Conservation (phyloP, 495 filamentous ascomycete species). For the Aspergillus bertholletiae region DNA sequence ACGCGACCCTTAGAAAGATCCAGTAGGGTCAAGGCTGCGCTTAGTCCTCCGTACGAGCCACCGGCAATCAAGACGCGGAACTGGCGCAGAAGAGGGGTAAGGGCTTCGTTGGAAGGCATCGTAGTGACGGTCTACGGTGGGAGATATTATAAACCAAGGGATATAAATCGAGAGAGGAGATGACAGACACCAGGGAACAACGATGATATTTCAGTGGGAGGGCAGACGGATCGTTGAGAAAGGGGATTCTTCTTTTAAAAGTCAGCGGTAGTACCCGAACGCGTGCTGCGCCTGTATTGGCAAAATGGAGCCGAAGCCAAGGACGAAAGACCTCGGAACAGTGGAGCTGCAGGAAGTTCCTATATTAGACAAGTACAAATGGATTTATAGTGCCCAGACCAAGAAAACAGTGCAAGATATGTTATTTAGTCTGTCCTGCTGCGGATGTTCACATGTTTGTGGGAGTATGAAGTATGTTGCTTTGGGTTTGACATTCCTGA, state of each 20-base stretch:
- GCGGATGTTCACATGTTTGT: not conserved
- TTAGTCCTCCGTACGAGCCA: slow-evolving; percentile 63
- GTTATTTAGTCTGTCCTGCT: not conserved
- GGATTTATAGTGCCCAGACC: not conserved
- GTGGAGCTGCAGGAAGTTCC: not conserved
- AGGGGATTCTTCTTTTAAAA: not conserved
- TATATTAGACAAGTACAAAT: not conserved
- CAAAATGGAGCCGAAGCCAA: not conserved
- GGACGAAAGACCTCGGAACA: not conserved
- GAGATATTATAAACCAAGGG: not conserved
- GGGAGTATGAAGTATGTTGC: not conserved
- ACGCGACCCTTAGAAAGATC: slow-evolving; percentile 51
- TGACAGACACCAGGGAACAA: not conserved
- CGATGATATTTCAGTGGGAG: not conserved
- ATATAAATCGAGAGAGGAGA: not conserved
- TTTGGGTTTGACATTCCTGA: not conserved
- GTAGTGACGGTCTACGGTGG: not conserved
- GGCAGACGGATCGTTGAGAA: not conserved
- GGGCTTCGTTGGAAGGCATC: slow-evolving; percentile 33
- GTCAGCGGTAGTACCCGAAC: not conserved
- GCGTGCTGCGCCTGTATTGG: not conserved
- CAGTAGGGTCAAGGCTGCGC: slow-evolving; percentile 55
- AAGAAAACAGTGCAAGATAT: not conserved
- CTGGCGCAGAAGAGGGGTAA: slow-evolving; percentile 19
- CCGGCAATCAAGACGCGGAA: slow-evolving; percentile 54